These are phyloP conservation scores for Penicillium frequentans DNA, from an alignment of 2,329 filamentous ascomycete genomes.

Conservation along the genomic window DNA sequence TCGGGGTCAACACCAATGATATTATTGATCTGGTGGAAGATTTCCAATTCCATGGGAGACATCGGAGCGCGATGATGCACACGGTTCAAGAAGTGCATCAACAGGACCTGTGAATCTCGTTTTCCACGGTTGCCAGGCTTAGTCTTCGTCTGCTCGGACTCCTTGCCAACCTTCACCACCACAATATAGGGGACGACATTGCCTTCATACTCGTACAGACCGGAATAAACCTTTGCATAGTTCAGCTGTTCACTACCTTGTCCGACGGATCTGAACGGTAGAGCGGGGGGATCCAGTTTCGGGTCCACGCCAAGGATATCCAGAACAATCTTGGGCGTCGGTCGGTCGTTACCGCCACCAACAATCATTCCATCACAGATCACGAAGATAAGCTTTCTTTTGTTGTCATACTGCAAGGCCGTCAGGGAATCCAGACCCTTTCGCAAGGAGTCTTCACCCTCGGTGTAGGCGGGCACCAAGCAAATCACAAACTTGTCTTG, in stretches of 20 bases:
- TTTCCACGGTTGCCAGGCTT: conserved; percentile 98
- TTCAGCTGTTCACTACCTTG: conserved; percentile 89
- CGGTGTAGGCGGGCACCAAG: conserved; percentile 95
- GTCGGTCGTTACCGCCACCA: conserved; percentile 93
- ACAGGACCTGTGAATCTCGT: conserved; percentile 91
- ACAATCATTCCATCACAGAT: conserved; percentile 99
- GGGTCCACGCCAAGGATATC: conserved; percentile 97
- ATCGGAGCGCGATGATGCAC: conserved; percentile 93
- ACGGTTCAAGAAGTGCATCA: conserved; percentile 97
- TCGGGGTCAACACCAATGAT: conserved; percentile 97
- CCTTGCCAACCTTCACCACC: conserved; percentile 94
- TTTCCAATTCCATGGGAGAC: conserved; percentile 93
- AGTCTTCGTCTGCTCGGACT: conserved; percentile 84
- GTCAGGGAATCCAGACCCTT: conserved; percentile 94
- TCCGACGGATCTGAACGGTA: conserved; percentile 93
- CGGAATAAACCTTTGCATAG: conserved; percentile 97
- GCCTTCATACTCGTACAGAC: conserved; percentile 94
- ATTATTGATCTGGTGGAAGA: conserved; percentile 99
- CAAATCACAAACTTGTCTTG: conserved; percentile 99
- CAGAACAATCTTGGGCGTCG: conserved; percentile 91
- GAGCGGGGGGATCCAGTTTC: conserved; percentile 89
- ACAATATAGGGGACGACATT: conserved; percentile 97
- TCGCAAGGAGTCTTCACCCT: conserved; percentile 91
- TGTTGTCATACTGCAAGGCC: conserved; percentile 93
- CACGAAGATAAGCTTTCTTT: conserved; percentile 90